phyloP scores from a whole-genome alignment of 2,329 filamentous ascomycete species.

The Ascocoryne sarcoides region DNA sequence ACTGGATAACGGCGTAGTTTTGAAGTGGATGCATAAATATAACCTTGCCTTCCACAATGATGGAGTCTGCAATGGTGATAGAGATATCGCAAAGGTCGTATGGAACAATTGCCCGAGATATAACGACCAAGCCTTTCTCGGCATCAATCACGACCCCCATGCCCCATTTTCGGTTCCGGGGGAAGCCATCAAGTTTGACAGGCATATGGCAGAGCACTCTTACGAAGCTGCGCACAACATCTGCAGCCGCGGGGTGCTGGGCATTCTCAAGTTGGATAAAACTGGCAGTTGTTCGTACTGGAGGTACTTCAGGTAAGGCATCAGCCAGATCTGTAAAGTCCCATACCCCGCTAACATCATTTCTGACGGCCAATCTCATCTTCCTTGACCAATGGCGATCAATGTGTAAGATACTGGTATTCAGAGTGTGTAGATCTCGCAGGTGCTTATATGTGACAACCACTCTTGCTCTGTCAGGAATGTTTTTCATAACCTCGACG shows the following conservation, averaged over 20 bases:
- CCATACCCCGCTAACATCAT: conserved; percentile 86
- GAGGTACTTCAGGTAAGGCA: conserved; percentile 64
- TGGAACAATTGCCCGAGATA: conserved; percentile 87
- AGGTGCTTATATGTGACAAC: conserved; percentile 96
- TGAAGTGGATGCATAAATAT: conserved; percentile 94
- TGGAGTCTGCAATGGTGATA: conserved; percentile 91
- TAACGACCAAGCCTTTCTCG: conserved; percentile 87
- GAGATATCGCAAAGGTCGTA: conserved; percentile 96
- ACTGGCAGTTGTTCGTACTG: conserved; percentile 68
- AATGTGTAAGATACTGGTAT: conserved; percentile 85
- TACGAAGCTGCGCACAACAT: conserved; percentile 90
- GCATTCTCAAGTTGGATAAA: conserved; percentile 91
- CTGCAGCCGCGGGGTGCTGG: conserved; percentile 80
- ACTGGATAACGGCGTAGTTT: conserved; percentile 93
- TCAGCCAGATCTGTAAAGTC: conserved; percentile 84
- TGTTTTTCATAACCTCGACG: conserved; percentile 79
- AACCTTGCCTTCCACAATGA: conserved; percentile 88
- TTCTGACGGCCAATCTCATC: conserved; percentile 86
- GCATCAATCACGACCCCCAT: conserved; percentile 98
- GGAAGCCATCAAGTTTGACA: conserved; percentile 95
- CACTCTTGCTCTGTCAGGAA: conserved; percentile 74
- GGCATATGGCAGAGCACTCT: conserved; percentile 90
- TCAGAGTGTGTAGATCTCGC: conserved; percentile 84
- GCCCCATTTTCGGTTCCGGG: conserved; percentile 85
- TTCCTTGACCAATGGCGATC: conserved; percentile 94